Conservation (phyloP, 257 asterid genomes). For the Nicotiana noctiflora region DNA sequence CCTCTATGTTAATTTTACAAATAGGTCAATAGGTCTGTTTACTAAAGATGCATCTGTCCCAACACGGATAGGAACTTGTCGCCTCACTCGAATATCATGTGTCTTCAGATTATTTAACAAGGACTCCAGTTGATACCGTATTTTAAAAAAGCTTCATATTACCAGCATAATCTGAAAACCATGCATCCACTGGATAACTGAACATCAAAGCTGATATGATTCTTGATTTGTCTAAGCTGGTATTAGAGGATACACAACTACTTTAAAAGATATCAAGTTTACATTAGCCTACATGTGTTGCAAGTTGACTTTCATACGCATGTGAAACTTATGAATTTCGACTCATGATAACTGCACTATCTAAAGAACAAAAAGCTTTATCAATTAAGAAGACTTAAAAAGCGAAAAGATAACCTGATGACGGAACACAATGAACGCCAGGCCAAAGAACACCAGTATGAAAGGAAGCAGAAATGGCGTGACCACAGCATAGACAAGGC, state of each 20-base stretch:
- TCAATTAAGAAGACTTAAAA: neutral
- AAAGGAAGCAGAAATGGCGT: conserved; percentile 85
- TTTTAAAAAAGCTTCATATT: neutral
- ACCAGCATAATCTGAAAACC: neutral
- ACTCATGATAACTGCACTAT: neutral
- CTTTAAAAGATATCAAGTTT: neutral
- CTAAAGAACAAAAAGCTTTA: neutral
- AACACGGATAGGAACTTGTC: neutral
- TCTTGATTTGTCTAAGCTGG: neutral
- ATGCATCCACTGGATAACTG: neutral
- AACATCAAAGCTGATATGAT: neutral
- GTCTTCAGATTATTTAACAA: neutral
- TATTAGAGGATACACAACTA: neutral
- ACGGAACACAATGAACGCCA: conserved; percentile 79
- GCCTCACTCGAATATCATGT: neutral
- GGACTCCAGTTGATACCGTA: neutral
- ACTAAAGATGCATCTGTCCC: neutral
- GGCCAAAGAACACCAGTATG: conserved; percentile 73
- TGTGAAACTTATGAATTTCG: neutral
- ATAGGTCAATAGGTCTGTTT: neutral
- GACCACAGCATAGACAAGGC: conserved; percentile 84
- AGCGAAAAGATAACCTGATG: conserved; percentile 62
- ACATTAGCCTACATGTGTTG: neutral
- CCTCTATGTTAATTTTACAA: neutral
- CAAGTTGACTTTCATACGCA: neutral